These are phyloP conservation scores for Abelmoschus esculentus DNA, from an alignment of 345 rosid species.

Conservation along the genomic window DNA sequence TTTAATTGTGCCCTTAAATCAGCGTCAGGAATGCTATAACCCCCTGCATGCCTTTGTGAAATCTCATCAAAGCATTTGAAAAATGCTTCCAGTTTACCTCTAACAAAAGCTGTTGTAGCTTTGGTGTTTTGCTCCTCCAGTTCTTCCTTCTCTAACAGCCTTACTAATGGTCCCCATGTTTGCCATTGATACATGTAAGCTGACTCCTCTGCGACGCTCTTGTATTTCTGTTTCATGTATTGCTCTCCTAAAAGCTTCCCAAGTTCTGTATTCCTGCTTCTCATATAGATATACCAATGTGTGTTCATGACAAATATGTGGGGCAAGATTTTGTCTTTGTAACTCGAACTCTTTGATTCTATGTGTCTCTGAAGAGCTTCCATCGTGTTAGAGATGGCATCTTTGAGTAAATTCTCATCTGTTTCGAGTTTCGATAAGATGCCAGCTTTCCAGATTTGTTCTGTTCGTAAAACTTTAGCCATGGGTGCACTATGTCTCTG, in stretches of 20 bases:
- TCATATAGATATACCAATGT: constrained; percentile 62
- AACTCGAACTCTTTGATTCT: constrained; percentile 37
- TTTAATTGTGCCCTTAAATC: constrained; percentile 50
- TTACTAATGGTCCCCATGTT: constrained; percentile 43
- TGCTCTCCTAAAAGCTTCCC: constrained; percentile 45
- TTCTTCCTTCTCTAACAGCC: constrained; percentile 29
- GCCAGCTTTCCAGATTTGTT: constrained; percentile 53
- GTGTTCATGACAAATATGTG: constrained; percentile 51
- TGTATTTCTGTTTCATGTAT: constrained; percentile 36
- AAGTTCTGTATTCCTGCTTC: constrained; percentile 46
- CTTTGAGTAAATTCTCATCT: constrained; percentile 36
- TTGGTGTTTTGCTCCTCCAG: constrained; percentile 6
- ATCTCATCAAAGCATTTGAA: constrained; percentile 39
- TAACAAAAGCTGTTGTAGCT: constrained; percentile 1
- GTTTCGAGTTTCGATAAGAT: constrained; percentile 42
- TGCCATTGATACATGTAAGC: constrained; percentile 53
- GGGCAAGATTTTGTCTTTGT: constrained; percentile 40
- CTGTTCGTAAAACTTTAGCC: constrained; percentile 51
- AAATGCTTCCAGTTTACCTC: constrained; percentile 37
- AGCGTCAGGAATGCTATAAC: constrained; percentile 33
- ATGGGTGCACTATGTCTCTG: constrained; percentile 37
- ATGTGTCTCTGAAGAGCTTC: constrained; percentile 55
- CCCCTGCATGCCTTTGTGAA: constrained; percentile 23
- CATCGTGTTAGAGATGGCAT: constrained; percentile 40
- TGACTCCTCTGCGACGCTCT: constrained; percentile 47